Percentiles rank a stretch among this genome's conserved stretches.
These are phyloP conservation scores for Scopulariopsis brevicaulis DNA, from an alignment of 2,329 filamentous ascomycete species.

Conservation along the genomic window DNA sequence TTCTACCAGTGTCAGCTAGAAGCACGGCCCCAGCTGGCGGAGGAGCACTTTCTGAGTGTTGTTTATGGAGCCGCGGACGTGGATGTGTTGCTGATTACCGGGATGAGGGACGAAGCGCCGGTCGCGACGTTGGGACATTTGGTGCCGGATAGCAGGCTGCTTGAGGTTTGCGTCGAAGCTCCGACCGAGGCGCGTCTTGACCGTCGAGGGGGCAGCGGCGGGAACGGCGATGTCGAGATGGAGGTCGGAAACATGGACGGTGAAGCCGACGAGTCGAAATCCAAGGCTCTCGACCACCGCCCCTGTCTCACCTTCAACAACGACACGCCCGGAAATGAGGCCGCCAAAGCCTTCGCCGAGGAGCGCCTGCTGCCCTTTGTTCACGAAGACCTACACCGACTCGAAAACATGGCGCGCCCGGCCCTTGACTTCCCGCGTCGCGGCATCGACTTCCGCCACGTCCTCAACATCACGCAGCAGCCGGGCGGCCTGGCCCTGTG, in stretches of 20 bases:
- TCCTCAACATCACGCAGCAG: slow-evolving; percentile 42
- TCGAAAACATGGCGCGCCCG: slow-evolving; percentile 36
- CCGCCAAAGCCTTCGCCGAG: slow-evolving; percentile 27
- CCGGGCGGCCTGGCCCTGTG: slow-evolving; percentile 37
- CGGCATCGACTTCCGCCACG: slow-evolving; percentile 43
- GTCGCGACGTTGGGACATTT: slow-evolving; percentile 41
- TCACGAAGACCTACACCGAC: slow-evolving; percentile 28
- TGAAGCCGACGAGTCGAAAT: slow-evolving; percentile 10
- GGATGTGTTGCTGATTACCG: slow-evolving; percentile 50
- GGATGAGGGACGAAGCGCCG: slow-evolving; percentile 50
- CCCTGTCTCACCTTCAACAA: slow-evolving; percentile 42
- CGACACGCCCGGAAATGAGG: slow-evolving; percentile 25
- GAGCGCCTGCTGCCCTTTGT: slow-evolving; percentile 30
- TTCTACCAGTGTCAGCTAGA: slow-evolving; percentile 37
- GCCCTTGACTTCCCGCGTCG: slow-evolving; percentile 37
- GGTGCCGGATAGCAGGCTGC: slow-evolving; percentile 35
- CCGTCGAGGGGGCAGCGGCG: slow-evolving; percentile 19
- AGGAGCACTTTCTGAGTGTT: slow-evolving; percentile 37
- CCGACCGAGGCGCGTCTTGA: slow-evolving; percentile 20
- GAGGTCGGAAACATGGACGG: slow-evolving; percentile 6
- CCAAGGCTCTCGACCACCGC: slow-evolving; percentile 14
- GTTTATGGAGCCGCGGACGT: slow-evolving; percentile 26
- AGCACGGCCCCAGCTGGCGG: slow-evolving; percentile 29
- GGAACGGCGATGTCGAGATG: slow-evolving; percentile 8
- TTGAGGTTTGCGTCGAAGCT: slow-evolving; percentile 40